phyloP scores from a whole-genome alignment of 2,329 filamentous ascomycete genomes.

The Alternaria arborescens region DNA sequence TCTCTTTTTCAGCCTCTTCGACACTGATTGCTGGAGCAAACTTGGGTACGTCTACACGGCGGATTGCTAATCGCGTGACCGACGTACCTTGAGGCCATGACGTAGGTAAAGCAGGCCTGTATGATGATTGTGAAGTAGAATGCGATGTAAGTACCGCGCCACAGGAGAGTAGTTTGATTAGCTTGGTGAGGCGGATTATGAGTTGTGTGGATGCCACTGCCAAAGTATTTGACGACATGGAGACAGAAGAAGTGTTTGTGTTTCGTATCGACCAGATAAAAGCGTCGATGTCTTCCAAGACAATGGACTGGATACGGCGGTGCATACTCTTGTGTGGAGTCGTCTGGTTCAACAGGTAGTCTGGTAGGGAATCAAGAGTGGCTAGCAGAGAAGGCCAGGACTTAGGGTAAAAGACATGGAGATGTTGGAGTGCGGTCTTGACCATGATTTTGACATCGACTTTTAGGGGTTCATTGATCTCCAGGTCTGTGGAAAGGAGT shows the following conservation, averaged over 20 bases:
- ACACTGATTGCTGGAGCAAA: slow-evolving; percentile 51
- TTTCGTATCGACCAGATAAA: slow-evolving; percentile 51
- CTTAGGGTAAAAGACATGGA: slow-evolving; percentile 67
- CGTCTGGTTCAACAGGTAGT: slow-evolving; percentile 60
- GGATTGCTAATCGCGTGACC: slow-evolving; percentile 46
- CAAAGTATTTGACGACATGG: slow-evolving; percentile 14
- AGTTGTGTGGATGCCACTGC: slow-evolving; percentile 26
- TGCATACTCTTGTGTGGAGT: slow-evolving; percentile 58
- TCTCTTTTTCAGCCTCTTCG: slow-evolving; percentile 50
- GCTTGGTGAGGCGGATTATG: slow-evolving; percentile 18
- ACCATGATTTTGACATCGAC: slow-evolving; percentile 41
- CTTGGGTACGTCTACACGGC: slow-evolving; percentile 43
- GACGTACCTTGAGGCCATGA: slow-evolving; percentile 38
- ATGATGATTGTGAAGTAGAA: slow-evolving; percentile 17
- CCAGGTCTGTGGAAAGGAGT: not conserved
- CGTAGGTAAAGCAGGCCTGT: slow-evolving; percentile 34
- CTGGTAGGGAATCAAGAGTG: slow-evolving; percentile 58
- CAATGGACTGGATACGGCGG: slow-evolving; percentile 59
- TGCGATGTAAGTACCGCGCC: slow-evolving; percentile 23
- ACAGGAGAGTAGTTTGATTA: slow-evolving; percentile 23
- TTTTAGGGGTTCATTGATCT: slow-evolving; percentile 8
- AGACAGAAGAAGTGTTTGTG: not conserved
- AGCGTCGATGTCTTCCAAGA: slow-evolving; percentile 64
- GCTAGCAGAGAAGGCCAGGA: slow-evolving; percentile 60
- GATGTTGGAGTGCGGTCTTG: slow-evolving; percentile 57